These are phyloP conservation scores for Diaporthe aspalathi DNA, from an alignment of 2,329 filamentous ascomycete genomes.

Conservation along the genomic window DNA sequence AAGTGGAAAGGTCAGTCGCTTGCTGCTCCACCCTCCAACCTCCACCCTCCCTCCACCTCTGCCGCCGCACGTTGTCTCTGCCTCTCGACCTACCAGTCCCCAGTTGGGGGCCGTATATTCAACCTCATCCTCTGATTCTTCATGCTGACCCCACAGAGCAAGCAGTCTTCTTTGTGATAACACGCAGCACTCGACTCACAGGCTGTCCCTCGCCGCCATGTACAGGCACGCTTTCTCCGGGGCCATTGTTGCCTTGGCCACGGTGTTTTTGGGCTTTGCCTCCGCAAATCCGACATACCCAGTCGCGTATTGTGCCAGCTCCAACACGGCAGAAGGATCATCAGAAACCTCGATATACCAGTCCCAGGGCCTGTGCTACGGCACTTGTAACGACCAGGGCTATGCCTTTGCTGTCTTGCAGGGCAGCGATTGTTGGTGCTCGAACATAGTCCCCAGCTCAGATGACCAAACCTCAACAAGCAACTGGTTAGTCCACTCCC, in stretches of 20 bases:
- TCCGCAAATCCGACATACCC: constrained; percentile 46
- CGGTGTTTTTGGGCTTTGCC: constrained; percentile 43
- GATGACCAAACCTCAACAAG: constrained; percentile 52
- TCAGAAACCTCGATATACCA: constrained; percentile 67
- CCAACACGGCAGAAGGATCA: constrained; percentile 57
- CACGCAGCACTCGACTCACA: not conserved
- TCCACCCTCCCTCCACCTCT: too few relatives aligned
- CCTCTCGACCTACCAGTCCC: not conserved
- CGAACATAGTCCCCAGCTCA: constrained; percentile 71
- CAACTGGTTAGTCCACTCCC: constrained; percentile 56
- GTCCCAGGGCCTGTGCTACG: constrained; percentile 76
- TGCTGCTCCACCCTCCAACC: constrained; percentile 28
- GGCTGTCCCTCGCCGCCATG: constrained; percentile 21
- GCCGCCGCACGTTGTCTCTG: constrained; percentile 8
- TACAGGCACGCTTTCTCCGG: constrained; percentile 23
- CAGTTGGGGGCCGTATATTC: not conserved
- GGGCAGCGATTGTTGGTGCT: constrained; percentile 77
- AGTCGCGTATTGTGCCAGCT: constrained; percentile 58
- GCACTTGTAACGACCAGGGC: constrained; percentile 62
- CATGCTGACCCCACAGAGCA: constrained; percentile 14
- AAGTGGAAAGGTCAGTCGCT: constrained; percentile 30
- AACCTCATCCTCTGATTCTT: not conserved
- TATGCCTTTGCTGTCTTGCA: constrained; percentile 79
- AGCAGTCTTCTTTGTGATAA: constrained; percentile 1
- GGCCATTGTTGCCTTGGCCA: constrained; percentile 40